Base-by-base conservation (phyloP, 805 yeast genomes). In the Aciculoconidium aculeatum region DNA sequence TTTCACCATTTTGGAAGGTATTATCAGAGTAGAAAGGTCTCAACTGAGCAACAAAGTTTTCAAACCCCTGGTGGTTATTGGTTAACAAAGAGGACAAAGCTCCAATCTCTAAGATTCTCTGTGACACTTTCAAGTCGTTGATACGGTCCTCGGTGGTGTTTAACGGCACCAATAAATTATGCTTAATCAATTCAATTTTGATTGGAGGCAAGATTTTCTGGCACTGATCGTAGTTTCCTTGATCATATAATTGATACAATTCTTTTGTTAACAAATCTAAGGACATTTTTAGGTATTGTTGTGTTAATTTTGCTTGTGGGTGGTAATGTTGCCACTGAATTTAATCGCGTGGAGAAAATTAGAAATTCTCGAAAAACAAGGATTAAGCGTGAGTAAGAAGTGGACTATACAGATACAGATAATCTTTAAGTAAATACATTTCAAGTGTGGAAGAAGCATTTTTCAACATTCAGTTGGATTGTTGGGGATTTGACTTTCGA, bases 71-170 rank as follows among this genome's bases (percentile, higher is more conserved):
- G 45, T 80, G 73, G 38, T 82, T 70, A 19, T 70, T 58, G 23
- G 71, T 53, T 42, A 80, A 79, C 37, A 92, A 75, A 28, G 88
- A 72, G 11, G 83, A 72, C 30, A 90, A 63, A 1, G 95, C 94
- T 8, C 95, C 96, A 36, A 87, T 74, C 54, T 92, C 97, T 28
- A 92, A 63, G 23, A 90, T 81, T 22, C 81, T 75, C 42, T 94
- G 77, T 6, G 95, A 77, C 21, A 86, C 83, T 36, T 71, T 66
- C 34, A 87, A 68, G 58, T 88, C 96, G 35, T 70, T 72, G 19
- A 75, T 51, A 33, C 69, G 69, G 45, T 58, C 53, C 44, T 55
- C 29, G 40, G 55, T 32, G 55, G 45, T 30, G 58, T 65, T 45
- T 5, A 57, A 34, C 11, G 96, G 96, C 15, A 87, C 74, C 35